Percentiles rank a stretch among this genome's conserved stretches.
Conservation (phyloP, 805 yeast species). For the Wickerhamiella parazyma region DNA sequence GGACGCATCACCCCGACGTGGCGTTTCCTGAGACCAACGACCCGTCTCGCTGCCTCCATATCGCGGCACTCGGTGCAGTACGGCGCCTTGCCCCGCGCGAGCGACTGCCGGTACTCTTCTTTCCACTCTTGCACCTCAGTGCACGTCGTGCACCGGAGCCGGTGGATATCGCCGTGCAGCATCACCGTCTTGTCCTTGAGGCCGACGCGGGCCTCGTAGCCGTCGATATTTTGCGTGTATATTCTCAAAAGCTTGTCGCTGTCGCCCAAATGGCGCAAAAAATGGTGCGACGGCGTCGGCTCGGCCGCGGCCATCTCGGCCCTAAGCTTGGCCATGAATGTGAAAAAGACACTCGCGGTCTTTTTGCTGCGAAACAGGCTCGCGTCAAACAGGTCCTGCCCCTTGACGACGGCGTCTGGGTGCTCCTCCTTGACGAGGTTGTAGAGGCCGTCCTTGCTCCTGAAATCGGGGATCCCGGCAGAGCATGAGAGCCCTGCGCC, state of each 20-base stretch:
- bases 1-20: conserved; percentile 76
- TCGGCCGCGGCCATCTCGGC: conserved; percentile 46
- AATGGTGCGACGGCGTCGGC: conserved; percentile 76
- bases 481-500: conserved; percentile 97
- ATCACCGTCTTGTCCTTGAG: conserved; percentile 61
- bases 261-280: conserved; percentile 47
- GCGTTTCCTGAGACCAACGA: conserved; percentile 59
- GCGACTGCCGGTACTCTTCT: conserved; percentile 31
- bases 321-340: conserved; percentile 76
- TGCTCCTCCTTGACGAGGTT: conserved; percentile 50
- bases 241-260: conserved; percentile 63
- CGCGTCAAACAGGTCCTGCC: conserved; percentile 84
- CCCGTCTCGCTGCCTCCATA: conserved; percentile 40
- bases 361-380: conserved; percentile 58
- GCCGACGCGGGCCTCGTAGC: conserved; percentile 51
- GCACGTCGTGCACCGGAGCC: conserved; percentile 65
- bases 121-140: conserved; percentile 48
- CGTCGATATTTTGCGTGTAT: conserved; percentile 92
- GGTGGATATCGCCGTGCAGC: conserved; percentile 77
- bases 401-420: conserved; percentile 53
- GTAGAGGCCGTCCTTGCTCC: conserved; percentile 75
- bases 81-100: conserved; percentile 56
- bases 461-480: conserved; percentile 94
- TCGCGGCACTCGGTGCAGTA: conserved; percentile 59
- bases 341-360: conserved; percentile 59